Evolutionary conservation across 148 eudicot genomes (phyloP).

Genomic region (Chenopodium berlandieri): DNA sequence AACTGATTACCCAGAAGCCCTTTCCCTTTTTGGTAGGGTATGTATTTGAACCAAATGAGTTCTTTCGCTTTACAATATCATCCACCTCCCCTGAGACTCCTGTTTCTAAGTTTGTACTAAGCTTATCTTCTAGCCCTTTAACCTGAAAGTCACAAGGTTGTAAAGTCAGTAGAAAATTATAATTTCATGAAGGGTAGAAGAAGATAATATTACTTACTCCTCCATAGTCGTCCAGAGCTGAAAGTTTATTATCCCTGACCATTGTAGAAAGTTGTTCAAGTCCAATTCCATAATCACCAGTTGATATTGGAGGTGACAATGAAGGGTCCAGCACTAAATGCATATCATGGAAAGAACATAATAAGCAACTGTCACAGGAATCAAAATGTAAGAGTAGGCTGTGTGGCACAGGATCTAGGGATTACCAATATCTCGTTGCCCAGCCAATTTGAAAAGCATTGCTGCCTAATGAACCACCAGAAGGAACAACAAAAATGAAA

Average conservation of each 20-base stretch:
- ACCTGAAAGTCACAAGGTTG: constrained; percentile 41
- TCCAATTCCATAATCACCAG: constrained; percentile 58
- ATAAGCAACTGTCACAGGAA: neutral
- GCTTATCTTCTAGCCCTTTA: constrained; percentile 60
- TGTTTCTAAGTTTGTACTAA: constrained; percentile 55
- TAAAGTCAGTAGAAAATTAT: neutral
- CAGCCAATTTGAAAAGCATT: constrained; percentile 92
- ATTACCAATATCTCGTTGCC: constrained; percentile 79
- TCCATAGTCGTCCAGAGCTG: constrained; percentile 69
- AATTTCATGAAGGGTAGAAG: neutral
- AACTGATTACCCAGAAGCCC: constrained; percentile 57
- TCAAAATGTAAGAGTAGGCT: neutral
- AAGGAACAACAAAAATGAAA: constrained; percentile 14
- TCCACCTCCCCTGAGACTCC: constrained; percentile 56
- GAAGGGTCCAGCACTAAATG: constrained; percentile 49
- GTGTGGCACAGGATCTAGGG: neutral
- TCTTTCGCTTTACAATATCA: constrained; percentile 58
- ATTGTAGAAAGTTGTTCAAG: constrained; percentile 78
- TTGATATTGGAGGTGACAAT: constrained; percentile 51
- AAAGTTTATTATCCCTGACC: constrained; percentile 62
- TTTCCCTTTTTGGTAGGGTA: constrained; percentile 82
- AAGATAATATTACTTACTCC: constrained; percentile 52
- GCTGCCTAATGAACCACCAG: constrained; percentile 57
- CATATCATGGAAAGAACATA: constrained; percentile 10
- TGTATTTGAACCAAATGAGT: constrained; percentile 82